Evolutionary conservation across 2,329 filamentous ascomycete species (phyloP).

Genomic region (Cercospora zeae-maydis): DNA sequence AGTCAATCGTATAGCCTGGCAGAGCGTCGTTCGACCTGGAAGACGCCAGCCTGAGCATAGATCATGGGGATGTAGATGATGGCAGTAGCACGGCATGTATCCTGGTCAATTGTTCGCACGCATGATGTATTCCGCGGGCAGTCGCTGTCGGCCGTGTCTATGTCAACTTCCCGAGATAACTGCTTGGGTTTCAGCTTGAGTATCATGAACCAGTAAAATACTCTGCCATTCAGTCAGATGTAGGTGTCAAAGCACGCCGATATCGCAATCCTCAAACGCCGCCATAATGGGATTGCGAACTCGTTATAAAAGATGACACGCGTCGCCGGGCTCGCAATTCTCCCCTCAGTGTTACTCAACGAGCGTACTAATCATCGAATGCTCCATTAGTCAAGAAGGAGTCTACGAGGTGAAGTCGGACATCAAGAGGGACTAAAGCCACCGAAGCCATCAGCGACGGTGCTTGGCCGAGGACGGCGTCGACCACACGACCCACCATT

Average conservation of each 20-base stretch:
- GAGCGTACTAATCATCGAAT: not conserved
- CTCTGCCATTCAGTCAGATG: not conserved
- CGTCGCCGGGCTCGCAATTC: not conserved
- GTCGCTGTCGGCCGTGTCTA: not conserved
- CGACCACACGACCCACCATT: not conserved
- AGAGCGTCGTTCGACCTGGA: no score
- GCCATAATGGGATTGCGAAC: not conserved
- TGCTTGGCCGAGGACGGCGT: not conserved
- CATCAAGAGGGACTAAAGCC: not conserved
- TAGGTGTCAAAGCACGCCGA: not conserved
- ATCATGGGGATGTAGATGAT: no score
- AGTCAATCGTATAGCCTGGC: no score
- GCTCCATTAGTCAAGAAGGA: not conserved
- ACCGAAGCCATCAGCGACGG: not conserved
- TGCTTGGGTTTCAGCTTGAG: not conserved
- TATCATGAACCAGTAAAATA: not conserved
- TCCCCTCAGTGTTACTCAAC: not conserved
- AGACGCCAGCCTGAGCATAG: no score
- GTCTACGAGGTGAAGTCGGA: not conserved
- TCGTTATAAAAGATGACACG: not conserved
- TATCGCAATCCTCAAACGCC: not conserved
- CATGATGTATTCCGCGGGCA: not conserved
- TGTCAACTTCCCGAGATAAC: not conserved
- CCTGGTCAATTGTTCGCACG: no score
- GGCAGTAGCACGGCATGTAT: no score